Evolutionary conservation across 2,329 filamentous ascomycete genomes (phyloP).

Genomic region (Ambrosiella xylebori): DNA sequence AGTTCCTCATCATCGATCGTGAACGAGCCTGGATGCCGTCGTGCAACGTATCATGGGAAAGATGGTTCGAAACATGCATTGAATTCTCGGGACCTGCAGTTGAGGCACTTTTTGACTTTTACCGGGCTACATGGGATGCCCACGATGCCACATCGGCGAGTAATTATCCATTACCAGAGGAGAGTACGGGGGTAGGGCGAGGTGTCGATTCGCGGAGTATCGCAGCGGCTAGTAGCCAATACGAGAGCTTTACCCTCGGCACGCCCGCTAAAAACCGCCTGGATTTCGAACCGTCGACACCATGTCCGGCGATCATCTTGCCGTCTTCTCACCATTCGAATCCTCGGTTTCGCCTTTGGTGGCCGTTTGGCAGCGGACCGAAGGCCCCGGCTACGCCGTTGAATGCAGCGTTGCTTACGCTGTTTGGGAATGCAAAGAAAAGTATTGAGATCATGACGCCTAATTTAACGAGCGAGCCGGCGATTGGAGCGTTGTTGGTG

Average conservation of each 20-base stretch:
- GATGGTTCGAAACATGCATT: constrained; percentile 70
- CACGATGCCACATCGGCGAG: neutral
- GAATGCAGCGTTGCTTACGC: constrained; percentile 44
- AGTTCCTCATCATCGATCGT: constrained; percentile 61
- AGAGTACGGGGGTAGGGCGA: neutral
- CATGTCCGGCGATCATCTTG: constrained; percentile 48
- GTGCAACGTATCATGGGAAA: constrained; percentile 74
- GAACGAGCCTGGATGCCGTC: constrained; percentile 51
- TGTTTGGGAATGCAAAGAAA: constrained; percentile 39
- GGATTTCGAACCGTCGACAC: constrained; percentile 49
- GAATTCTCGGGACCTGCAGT: constrained; percentile 47
- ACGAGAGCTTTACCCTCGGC: constrained; percentile 10
- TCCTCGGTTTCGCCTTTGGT: constrained; percentile 41
- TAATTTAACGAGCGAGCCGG: constrained; percentile 53
- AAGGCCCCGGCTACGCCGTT: constrained; percentile 46
- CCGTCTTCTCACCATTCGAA: constrained; percentile 59
- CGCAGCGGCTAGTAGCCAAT: neutral
- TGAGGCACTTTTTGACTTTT: constrained; percentile 46
- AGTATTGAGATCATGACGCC: constrained; percentile 58
- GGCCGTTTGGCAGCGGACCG: constrained; percentile 35
- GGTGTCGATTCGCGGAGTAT: neutral
- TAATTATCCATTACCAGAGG: neutral
- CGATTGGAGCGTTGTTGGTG: constrained; percentile 41
- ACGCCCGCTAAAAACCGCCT: constrained; percentile 27
- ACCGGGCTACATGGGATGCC: constrained; percentile 44